These are phyloP conservation scores for Pseudonectria buxi DNA, from an alignment of 2,329 filamentous ascomycete genomes.

Conservation along the genomic window DNA sequence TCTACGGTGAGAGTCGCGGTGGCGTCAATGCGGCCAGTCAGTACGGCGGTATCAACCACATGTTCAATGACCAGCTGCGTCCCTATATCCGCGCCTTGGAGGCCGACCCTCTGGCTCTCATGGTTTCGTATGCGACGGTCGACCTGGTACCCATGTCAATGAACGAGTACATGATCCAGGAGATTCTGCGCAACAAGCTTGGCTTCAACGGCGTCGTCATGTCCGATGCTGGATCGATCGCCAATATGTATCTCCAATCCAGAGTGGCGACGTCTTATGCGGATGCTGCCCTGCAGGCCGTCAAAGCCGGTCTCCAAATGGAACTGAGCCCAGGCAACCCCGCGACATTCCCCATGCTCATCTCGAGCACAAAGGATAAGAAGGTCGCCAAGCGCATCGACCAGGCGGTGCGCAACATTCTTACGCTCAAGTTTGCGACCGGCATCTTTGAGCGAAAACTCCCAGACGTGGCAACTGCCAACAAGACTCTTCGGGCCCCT, in stretches of 20 bases:
- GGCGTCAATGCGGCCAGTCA: slow-evolving; percentile 29
- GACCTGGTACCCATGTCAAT: slow-evolving; percentile 26
- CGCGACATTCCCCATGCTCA: slow-evolving; percentile 17
- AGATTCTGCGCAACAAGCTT: slow-evolving; percentile 17
- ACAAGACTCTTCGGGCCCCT: slow-evolving; percentile 8
- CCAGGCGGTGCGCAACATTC: slow-evolving; percentile 18
- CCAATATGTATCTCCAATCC: slow-evolving; percentile 21
- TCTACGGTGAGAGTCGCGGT: slow-evolving; percentile 26
- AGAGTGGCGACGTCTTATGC: slow-evolving; percentile 20
- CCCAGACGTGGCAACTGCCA: slow-evolving; percentile 12
- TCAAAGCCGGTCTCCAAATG: slow-evolving; percentile 21
- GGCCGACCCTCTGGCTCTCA: slow-evolving; percentile 21
- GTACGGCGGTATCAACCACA: slow-evolving; percentile 26
- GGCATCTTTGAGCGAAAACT: slow-evolving; percentile 21
- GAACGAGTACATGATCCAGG: slow-evolving; percentile 26
- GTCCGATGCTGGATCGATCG: slow-evolving; percentile 25
- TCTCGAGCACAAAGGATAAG: slow-evolving; percentile 13
- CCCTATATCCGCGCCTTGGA: slow-evolving; percentile 26
- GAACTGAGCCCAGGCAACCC: slow-evolving; percentile 21
- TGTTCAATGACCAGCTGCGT: slow-evolving; percentile 25
- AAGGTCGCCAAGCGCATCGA: slow-evolving; percentile 17
- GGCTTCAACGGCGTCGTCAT: slow-evolving; percentile 28
- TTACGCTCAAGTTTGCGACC: slow-evolving; percentile 24
- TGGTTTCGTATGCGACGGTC: slow-evolving; percentile 27
- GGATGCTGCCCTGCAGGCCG: slow-evolving; percentile 21